Conservation (phyloP, 2,329 filamentous ascomycete species). For the Penicillium rolfsii region DNA sequence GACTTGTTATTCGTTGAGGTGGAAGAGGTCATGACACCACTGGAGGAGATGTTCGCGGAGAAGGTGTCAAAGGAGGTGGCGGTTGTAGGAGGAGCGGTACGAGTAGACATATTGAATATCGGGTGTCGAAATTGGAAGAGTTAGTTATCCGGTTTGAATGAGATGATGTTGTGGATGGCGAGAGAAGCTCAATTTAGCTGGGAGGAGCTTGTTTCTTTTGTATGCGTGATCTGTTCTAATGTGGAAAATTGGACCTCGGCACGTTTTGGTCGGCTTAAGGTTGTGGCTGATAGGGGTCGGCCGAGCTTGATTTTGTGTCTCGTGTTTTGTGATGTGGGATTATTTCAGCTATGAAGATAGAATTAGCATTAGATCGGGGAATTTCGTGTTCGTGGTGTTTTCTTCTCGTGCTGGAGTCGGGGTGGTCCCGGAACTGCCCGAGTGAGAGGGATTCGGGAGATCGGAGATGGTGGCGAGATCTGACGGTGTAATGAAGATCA, state of each 20-base stretch:
- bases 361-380: constrained; percentile 1
- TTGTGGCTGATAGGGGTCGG: neutral
- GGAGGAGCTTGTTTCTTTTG: constrained; percentile 1
- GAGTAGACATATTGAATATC: constrained; percentile 26
- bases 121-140: neutral
- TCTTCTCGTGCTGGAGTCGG: neutral
- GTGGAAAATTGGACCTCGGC: constrained; percentile 1
- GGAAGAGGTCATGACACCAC: constrained; percentile 43
- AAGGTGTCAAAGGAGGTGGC: constrained; percentile 28
- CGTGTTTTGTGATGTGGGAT: constrained; percentile 1
- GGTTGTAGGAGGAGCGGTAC: constrained; percentile 25
- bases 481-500: constrained; percentile 19
- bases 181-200: neutral
- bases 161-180: neutral
- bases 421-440: constrained; percentile 24
- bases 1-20: constrained; percentile 36
- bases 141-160: neutral
- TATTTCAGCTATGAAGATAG: neutral
- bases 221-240: neutral
- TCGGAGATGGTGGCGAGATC: constrained; percentile 18
- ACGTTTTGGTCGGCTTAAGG: neutral
- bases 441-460: constrained; percentile 14
- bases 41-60: constrained; percentile 40
- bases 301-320: neutral
- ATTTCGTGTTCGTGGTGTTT: constrained; percentile 3